Evolutionary conservation across 129 eudicot genomes (phyloP), one percentile per base, ranked within the genome.

Genomic region (Flaveria robusta): DNA sequence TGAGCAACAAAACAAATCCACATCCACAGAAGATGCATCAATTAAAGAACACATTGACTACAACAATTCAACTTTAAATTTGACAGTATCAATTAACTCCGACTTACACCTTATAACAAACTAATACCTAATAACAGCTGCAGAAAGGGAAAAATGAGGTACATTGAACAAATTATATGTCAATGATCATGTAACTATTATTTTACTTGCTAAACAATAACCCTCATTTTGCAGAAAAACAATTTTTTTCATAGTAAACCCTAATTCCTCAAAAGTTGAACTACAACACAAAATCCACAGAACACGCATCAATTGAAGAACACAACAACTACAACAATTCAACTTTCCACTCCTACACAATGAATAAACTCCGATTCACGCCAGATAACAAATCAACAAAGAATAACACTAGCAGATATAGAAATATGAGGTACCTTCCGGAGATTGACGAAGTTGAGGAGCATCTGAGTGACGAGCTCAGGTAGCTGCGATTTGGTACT

Each of bases 391-490:
- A n/a, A 31, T 47, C 19, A 9, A 73, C 24, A 20, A 18, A 13
- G 22, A 72, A 56, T 1, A 11, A 56, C 14, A 79, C 22, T 1
- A 20, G 63, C 39, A n/a, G 19, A 74, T 8, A 23, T 23, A 72
- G 12, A 13, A 50, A 24, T 65, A 46, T 41, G 20, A 29, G 8
- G 12, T 18, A 94, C 98, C 98, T 94, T 91, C 18, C 98, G 98
- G 27, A 94, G 97, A 59, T 88, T 72, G 9, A 94, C 96, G 68
- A 94, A 94, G 77, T 91, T 85, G 77, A 94, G 88, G 26, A 91
- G 87, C 87, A 86, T 86, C 77, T 94, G 92, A 58, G 96, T 89
- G 49, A 87, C 89, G 72, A 84, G 87, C 39, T 94, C 96, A 16
- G 88, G 92, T 46, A 94, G 83, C 51, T 89, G 87, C 31, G 96